Conservation (phyloP, 1,284 basidiomycete species). For the Ustilago nuda region DNA sequence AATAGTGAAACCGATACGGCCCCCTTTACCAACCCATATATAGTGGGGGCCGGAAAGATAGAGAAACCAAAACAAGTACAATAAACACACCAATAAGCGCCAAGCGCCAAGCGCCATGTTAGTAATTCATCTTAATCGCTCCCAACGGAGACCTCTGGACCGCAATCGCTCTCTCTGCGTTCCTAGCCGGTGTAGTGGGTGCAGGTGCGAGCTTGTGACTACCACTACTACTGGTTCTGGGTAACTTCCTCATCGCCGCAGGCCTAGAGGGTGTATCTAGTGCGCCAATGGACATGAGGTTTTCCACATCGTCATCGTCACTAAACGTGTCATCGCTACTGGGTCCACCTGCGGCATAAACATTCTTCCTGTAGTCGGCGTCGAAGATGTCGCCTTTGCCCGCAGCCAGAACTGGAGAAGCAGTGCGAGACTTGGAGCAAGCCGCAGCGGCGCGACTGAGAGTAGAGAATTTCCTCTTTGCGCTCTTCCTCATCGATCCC, state of each 20-base stretch:
- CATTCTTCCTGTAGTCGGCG: constrained; percentile 15
- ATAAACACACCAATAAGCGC: not conserved
- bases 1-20: not conserved
- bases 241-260: constrained; percentile 23
- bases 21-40: not conserved
- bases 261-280: constrained; percentile 47
- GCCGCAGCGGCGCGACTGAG: not conserved
- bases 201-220: constrained; percentile 11
- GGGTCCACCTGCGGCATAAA: not conserved
- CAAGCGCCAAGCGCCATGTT: not conserved
- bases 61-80: not conserved
- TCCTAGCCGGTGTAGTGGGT: constrained; percentile 3
- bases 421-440: constrained; percentile 11
- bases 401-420: constrained; percentile 2
- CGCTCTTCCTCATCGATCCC: not conserved
- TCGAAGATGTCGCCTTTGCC: constrained; percentile 38
- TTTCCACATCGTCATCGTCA: constrained; percentile 37
- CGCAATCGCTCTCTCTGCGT: not conserved
- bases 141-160: constrained; percentile 20
- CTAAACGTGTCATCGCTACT: constrained; percentile 41
- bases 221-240: constrained; percentile 11
- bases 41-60: not conserved
- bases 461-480: not conserved
- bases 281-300: constrained; percentile 29
- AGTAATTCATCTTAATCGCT: constrained; percentile 11